phyloP scores from a whole-genome alignment of 441 rosid species.

The Erodium moschatum region DNA sequence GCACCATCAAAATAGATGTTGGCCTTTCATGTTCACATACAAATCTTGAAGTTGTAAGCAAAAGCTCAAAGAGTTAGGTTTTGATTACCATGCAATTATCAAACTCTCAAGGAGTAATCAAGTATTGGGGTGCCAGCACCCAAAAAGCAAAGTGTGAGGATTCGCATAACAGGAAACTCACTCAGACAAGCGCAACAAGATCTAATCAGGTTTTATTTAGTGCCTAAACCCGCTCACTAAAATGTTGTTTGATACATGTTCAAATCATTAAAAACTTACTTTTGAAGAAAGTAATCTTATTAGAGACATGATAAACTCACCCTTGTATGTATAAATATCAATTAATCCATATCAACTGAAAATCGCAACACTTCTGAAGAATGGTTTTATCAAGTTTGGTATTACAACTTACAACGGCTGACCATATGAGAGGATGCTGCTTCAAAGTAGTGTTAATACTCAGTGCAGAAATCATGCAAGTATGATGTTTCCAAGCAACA shows the following conservation, averaged over 20 bases:
- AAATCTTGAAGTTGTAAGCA: too few species aligned
- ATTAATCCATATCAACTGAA: not conserved
- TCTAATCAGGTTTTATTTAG: not conserved
- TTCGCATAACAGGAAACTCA: not conserved
- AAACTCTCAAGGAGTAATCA: too few species aligned
- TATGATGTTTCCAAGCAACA: conserved; percentile 87
- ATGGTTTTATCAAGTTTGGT: not conserved
- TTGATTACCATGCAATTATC: too few species aligned
- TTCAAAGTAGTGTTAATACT: conserved; percentile 89
- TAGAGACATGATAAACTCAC: not conserved
- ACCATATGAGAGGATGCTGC: conserved; percentile 98
- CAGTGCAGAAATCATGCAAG: conserved; percentile 91
- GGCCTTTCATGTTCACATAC: not conserved
- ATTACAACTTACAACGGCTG: conserved; percentile 57
- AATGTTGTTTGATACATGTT: not conserved
- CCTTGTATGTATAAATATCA: not conserved
- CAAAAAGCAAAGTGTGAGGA: not conserved
- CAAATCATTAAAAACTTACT: not conserved
- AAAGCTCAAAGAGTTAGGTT: too few species aligned
- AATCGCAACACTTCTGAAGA: not conserved
- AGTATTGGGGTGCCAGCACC: too few species aligned
- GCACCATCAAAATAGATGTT: not conserved
- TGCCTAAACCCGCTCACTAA: not conserved
- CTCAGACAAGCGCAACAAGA: not conserved
- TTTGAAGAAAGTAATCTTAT: not conserved